Conservation (phyloP, 345 rosid genomes). For the Camelina neglecta region DNA sequence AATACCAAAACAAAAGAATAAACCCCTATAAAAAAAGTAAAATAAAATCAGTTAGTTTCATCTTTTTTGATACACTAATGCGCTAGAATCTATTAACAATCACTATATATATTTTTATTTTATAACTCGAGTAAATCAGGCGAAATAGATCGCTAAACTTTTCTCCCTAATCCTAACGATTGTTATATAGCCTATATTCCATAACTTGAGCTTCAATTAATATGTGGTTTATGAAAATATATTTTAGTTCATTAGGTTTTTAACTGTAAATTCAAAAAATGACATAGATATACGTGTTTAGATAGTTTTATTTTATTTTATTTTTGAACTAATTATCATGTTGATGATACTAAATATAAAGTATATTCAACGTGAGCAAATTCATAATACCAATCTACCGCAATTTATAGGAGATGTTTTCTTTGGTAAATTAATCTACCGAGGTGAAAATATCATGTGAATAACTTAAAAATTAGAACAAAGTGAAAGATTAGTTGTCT, state of each 20-base stretch:
- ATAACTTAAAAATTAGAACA: background rate
- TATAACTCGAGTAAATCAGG: too few species aligned
- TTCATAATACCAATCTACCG: background rate
- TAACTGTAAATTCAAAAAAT: background rate
- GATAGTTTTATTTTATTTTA: too few species aligned
- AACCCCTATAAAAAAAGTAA: background rate
- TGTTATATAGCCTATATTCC: background rate
- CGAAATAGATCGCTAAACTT: too few species aligned
- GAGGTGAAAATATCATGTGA: conserved; percentile 14
- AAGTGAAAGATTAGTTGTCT: conserved; percentile 10
- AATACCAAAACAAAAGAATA: background rate
- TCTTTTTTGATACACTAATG: conserved; percentile 9
- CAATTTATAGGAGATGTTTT: too few species aligned
- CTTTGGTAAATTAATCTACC: background rate
- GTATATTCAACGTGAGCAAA: background rate
- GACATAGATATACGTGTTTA: background rate
- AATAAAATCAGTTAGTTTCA: background rate
- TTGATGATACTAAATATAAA: background rate
- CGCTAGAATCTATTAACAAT: background rate
- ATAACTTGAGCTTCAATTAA: background rate
- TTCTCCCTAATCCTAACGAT: too few species aligned
- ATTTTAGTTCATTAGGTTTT: background rate
- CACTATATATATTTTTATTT: background rate
- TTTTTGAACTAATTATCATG: background rate
- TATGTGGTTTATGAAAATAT: background rate